phyloP scores from a whole-genome alignment of 2,329 filamentous ascomycete species.

The Diatrype stigma region DNA sequence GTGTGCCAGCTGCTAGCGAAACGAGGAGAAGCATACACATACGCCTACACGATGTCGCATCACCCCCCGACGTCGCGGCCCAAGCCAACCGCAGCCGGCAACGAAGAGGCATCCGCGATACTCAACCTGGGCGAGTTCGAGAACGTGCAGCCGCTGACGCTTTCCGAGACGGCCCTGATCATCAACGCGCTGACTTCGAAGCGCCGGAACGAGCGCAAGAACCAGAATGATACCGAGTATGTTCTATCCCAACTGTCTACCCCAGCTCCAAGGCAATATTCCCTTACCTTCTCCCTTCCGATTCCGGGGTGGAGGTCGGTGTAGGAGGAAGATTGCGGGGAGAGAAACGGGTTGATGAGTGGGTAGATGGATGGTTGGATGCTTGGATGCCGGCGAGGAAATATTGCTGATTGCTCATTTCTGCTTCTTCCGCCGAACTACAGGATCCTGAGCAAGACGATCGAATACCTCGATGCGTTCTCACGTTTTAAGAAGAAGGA shows the following conservation, averaged over 20 bases:
- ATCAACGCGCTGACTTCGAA: slow-evolving; percentile 85
- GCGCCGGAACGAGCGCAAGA: slow-evolving; percentile 73
- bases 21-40: too few relatives aligned
- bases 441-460: slow-evolving; percentile 78
- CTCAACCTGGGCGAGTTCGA: slow-evolving; percentile 93
- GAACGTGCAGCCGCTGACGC: slow-evolving; percentile 82
- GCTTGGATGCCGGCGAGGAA: neutral
- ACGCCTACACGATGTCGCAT: slow-evolving; percentile 30
- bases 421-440: slow-evolving; percentile 7
- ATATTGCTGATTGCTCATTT: slow-evolving; percentile 1
- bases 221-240: slow-evolving; percentile 80
- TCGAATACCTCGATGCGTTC: slow-evolving; percentile 91
- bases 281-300: neutral
- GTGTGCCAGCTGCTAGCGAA: too few relatives aligned
- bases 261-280: too few relatives aligned
- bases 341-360: neutral
- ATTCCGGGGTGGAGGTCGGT: too few relatives aligned
- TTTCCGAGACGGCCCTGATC: slow-evolving; percentile 87
- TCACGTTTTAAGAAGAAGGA: slow-evolving; percentile 94
- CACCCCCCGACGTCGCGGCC: slow-evolving; percentile 55
- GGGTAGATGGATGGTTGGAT: neutral
- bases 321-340: neutral
- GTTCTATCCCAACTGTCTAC: slow-evolving; percentile 34
- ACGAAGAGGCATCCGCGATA: slow-evolving; percentile 79
- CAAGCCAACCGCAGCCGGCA: slow-evolving; percentile 66